A percentile compares a stretch with the other conserved stretches of the same genome.
phyloP scores from a whole-genome alignment of 2,329 filamentous ascomycete genomes.

The Colletotrichum lindemuthianum region DNA sequence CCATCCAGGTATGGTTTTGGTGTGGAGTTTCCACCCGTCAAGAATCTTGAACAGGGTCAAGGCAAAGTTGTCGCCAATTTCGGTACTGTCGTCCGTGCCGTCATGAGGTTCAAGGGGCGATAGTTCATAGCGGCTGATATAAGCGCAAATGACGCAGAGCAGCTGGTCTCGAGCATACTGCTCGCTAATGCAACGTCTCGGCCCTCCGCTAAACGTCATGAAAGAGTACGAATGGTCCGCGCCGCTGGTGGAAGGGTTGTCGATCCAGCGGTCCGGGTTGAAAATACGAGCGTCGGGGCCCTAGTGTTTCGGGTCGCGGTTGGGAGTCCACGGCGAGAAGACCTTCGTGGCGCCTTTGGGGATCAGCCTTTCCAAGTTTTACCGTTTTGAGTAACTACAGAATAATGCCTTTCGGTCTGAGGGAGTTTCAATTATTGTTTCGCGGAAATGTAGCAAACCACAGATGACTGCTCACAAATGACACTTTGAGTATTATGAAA shows the following conservation, averaged over 20 bases:
- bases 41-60: neutral
- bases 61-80: constrained; percentile 1
- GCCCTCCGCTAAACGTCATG: constrained; percentile 46
- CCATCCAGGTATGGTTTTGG: neutral
- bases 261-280: constrained; percentile 52
- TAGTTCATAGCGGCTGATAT: neutral
- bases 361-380: too few relatives aligned
- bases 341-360: constrained; percentile 52
- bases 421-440: too few relatives aligned
- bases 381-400: too few relatives aligned
- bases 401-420: too few relatives aligned
- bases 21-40: neutral
- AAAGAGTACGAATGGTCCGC: constrained; percentile 48
- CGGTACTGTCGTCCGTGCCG: neutral
- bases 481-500: too few relatives aligned
- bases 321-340: constrained; percentile 52
- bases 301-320: constrained; percentile 52
- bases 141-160: constrained; percentile 16
- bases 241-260: constrained; percentile 44
- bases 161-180: constrained; percentile 45
- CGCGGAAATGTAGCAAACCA: too few relatives aligned
- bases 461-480: too few relatives aligned
- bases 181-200: constrained; percentile 43
- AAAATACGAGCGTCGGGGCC: constrained; percentile 51
- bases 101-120: neutral